phyloP scores from a whole-genome alignment of 257 asterid species.

The Perilla frutescens region DNA sequence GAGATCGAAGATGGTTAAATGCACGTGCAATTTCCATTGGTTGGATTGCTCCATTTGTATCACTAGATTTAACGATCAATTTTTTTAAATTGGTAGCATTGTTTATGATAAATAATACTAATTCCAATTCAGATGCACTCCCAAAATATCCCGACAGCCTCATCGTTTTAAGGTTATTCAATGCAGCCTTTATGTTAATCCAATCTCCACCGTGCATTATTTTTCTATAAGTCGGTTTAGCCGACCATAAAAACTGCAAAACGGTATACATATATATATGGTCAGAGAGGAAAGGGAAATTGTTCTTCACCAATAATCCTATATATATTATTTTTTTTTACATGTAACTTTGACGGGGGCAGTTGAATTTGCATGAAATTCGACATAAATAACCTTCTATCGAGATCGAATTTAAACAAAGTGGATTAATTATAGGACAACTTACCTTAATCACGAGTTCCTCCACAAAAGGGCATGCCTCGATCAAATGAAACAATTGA shows the following conservation, averaged over 20 bases:
- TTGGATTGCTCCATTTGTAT: too few relatives aligned
- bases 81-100: background rate
- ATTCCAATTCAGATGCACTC: background rate
- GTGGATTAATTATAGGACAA: background rate
- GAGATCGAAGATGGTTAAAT: background rate
- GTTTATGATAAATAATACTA: background rate
- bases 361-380: too few relatives aligned
- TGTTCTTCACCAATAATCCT: too few relatives aligned
- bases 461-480: background rate
- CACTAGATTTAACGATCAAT: too few relatives aligned
- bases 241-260: background rate
- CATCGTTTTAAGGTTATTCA: background rate
- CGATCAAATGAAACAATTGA: background rate
- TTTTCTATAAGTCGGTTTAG: too few relatives aligned
- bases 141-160: background rate
- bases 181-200: background rate
- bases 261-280: too few relatives aligned
- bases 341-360: too few relatives aligned
- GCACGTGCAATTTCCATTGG: background rate
- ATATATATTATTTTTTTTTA: too few relatives aligned
- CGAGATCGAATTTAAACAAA: too few relatives aligned
- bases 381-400: too few relatives aligned
- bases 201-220: background rate
- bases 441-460: background rate
- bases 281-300: too few relatives aligned